Conservation (phyloP, 129 eudicot species). For the Scalesia atractyloides region DNA sequence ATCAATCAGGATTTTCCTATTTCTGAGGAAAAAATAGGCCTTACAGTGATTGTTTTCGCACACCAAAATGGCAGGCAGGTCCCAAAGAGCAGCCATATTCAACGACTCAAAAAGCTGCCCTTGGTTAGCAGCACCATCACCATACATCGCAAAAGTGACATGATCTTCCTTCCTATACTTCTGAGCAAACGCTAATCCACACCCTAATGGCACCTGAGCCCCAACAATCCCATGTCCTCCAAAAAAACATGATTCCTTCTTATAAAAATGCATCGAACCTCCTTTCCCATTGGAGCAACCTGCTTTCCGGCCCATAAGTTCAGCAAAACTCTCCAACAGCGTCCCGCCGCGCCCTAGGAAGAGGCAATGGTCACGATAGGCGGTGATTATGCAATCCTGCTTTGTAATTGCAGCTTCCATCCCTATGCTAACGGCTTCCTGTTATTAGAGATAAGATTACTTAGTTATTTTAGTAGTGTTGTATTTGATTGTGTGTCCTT, state of each 20-base stretch:
- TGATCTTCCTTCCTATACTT: conserved; percentile 81
- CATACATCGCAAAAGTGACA: conserved; percentile 79
- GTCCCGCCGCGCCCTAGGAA: conserved; percentile 83
- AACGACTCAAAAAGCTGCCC: conserved; percentile 95
- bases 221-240: conserved; percentile 99
- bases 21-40: background rate
- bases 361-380: conserved; percentile 84
- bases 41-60: conserved; percentile 99
- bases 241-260: conserved; percentile 73
- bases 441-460: no score
- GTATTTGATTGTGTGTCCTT: no score
- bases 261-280: conserved; percentile 96
- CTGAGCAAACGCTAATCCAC: conserved; percentile 94
- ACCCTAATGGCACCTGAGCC: conserved; percentile 91
- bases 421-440: conserved; percentile 90
- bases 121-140: conserved; percentile 98
- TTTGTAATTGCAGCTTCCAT: conserved; percentile 93
- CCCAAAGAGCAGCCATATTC: conserved; percentile 99
- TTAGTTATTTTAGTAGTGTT: no score
- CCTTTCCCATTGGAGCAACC: conserved; percentile 97
- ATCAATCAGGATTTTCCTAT: background rate
- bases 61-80: conserved; percentile 89
- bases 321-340: conserved; percentile 62
- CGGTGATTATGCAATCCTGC: conserved; percentile 85
- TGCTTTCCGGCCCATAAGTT: conserved; percentile 78